Percentiles rank a stretch among this genome's conserved stretches.
Evolutionary conservation across 2,329 filamentous ascomycete species (phyloP).

Genomic region (Gnomoniopsis smithogilvyi): DNA sequence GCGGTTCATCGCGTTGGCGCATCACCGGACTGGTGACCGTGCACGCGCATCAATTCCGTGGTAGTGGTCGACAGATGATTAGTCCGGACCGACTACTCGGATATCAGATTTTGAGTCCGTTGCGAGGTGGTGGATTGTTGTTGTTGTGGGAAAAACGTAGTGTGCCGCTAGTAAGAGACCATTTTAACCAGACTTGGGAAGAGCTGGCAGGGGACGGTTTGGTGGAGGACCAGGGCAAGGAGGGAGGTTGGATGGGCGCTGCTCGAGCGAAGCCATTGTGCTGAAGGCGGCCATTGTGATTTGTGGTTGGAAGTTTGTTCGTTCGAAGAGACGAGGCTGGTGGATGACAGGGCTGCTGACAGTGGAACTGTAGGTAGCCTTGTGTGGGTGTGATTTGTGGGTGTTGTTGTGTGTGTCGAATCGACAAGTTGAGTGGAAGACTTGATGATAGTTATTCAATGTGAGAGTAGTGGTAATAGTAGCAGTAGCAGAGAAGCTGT

Average conservation of each 20-base stretch:
- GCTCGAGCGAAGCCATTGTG: conserved; percentile 25
- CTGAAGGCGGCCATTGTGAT: conserved; percentile 17
- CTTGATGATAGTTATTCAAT: background rate
- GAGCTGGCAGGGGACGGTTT: conserved; percentile 61
- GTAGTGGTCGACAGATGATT: conserved; percentile 5
- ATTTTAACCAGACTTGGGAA: conserved; percentile 56
- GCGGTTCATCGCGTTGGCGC: background rate
- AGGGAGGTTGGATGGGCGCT: conserved; percentile 63
- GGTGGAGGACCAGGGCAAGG: conserved; percentile 65
- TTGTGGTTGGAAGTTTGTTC: background rate
- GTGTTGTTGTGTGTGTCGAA: too few relatives aligned
- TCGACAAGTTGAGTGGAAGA: background rate
- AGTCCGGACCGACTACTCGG: background rate
- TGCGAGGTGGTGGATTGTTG: too few relatives aligned
- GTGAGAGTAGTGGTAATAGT: background rate
- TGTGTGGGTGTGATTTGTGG: background rate
- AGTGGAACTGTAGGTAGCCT: background rate
- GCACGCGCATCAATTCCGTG: background rate
- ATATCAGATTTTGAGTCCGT: background rate
- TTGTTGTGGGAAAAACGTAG: background rate
- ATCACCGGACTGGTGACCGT: background rate
- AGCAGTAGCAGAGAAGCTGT: background rate
- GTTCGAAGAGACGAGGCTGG: conserved; percentile 13
- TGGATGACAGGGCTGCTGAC: conserved; percentile 4
- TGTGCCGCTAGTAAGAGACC: background rate